Evolutionary conservation across 805 yeast genomes (phyloP).

Genomic region (Candida nemodendra): DNA sequence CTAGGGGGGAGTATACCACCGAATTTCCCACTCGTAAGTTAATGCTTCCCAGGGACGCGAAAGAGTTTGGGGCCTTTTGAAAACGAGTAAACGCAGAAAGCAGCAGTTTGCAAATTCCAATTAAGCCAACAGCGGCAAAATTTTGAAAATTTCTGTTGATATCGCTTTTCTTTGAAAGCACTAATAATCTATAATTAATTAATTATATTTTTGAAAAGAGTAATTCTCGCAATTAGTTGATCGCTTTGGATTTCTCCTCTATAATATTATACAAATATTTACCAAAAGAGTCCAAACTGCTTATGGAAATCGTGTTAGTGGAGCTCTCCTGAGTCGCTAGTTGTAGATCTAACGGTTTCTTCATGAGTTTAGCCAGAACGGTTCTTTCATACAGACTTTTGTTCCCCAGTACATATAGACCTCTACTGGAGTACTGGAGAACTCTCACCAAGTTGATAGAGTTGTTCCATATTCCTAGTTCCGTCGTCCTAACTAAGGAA

Average conservation of each 20-base stretch:
- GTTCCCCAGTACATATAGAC: slow-evolving; percentile 16
- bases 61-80: slow-evolving; percentile 24
- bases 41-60: slow-evolving; percentile 5
- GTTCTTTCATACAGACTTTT: slow-evolving; percentile 2
- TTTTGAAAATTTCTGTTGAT: no score
- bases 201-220: no score
- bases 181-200: no score
- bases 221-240: no score
- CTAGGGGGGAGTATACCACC: slow-evolving; percentile 35
- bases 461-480: slow-evolving; percentile 23
- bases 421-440: slow-evolving; percentile 15
- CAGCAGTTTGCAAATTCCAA: slow-evolving; percentile 21
- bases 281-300: slow-evolving; percentile 24
- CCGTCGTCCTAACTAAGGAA: slow-evolving; percentile 36
- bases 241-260: no score
- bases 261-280: slow-evolving; percentile 25
- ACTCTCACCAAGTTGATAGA: slow-evolving; percentile 3
- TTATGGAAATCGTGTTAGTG: slow-evolving; percentile 4
- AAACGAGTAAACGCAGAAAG: slow-evolving; percentile 37
- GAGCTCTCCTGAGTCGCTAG: not conserved
- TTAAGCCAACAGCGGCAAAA: slow-evolving; percentile 18
- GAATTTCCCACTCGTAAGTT: slow-evolving; percentile 41
- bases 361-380: not conserved
- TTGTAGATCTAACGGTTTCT: not conserved
- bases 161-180: no score